Percentiles rank a stretch among this genome's conserved stretches.
Evolutionary conservation across 768 basidiomycete species (phyloP).

Genomic region (Agrocybe praecox): DNA sequence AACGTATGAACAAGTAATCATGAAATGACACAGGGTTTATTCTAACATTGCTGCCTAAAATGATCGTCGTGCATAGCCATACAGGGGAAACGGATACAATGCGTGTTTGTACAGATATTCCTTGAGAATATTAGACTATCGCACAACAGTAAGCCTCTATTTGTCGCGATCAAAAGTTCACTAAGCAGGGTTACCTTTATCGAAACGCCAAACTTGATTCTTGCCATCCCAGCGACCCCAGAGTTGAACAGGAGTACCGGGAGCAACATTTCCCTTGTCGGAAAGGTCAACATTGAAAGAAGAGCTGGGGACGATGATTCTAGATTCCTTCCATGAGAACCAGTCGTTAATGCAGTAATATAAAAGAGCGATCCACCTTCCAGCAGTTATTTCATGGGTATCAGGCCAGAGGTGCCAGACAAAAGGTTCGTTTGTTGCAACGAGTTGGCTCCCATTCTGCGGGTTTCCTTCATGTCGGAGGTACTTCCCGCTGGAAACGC

Average conservation of each 20-base stretch:
- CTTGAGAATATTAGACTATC: too few species aligned
- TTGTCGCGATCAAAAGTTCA: background rate
- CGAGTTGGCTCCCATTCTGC: constrained; percentile 29
- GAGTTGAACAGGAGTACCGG: constrained; percentile 40
- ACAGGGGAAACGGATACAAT: too few species aligned
- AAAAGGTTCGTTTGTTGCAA: constrained; percentile 23
- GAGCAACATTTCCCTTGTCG: constrained; percentile 33
- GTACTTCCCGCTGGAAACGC: constrained; percentile 28
- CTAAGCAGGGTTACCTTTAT: constrained; percentile 10
- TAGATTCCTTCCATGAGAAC: background rate
- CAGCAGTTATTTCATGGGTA: background rate
- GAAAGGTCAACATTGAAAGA: constrained; percentile 40
- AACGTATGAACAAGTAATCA: too few species aligned
- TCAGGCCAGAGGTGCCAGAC: constrained; percentile 36
- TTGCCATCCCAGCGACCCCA: constrained; percentile 42
- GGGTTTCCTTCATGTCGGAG: constrained; percentile 26
- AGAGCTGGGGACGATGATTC: constrained; percentile 26
- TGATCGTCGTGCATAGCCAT: too few species aligned
- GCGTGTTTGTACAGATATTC: too few species aligned
- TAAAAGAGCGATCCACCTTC: background rate
- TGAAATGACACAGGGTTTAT: too few species aligned
- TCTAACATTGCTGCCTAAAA: too few species aligned
- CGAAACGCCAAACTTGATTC: constrained; percentile 36
- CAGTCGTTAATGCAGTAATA: background rate
- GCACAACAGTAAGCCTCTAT: too few species aligned